phyloP scores from a whole-genome alignment of 495 filamentous ascomycete genomes.

The Hyaloscypha bicolor region DNA sequence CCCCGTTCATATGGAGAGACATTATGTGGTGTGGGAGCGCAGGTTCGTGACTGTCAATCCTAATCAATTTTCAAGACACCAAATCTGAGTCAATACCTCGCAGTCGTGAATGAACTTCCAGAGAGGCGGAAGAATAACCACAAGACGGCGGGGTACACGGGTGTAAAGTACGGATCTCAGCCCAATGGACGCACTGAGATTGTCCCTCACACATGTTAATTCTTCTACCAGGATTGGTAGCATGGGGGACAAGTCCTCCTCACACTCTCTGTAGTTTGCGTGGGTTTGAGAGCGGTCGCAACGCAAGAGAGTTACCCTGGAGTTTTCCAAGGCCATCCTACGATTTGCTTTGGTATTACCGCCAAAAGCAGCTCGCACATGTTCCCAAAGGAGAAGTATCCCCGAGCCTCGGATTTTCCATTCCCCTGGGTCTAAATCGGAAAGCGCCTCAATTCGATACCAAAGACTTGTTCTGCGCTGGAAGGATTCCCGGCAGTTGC shows the following conservation, averaged over 20 bases:
- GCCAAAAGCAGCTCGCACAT: neutral
- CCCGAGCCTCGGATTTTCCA: neutral
- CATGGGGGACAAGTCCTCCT: neutral
- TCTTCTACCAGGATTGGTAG: neutral
- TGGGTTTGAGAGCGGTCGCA: neutral
- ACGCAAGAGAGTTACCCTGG: neutral
- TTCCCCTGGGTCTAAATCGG: neutral
- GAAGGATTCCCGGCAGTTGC: neutral
- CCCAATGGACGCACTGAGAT: neutral
- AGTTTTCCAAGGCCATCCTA: neutral
- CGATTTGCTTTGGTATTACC: too few species aligned
- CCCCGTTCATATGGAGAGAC: neutral
- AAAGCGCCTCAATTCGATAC: neutral
- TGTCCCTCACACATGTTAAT: neutral
- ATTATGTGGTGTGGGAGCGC: neutral
- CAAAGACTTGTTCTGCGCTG: neutral
- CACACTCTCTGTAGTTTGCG: neutral
- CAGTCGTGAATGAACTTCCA: too few species aligned
- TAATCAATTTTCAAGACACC: too few species aligned
- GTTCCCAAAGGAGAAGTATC: neutral
- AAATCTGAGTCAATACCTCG: too few species aligned
- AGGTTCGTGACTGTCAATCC: too few species aligned
- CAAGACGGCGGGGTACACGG: neutral
- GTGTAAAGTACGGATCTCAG: neutral
- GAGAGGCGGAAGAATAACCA: neutral